These are phyloP conservation scores for Oryza coarctata DNA, from an alignment of 176 grass and related monocot genomes.

Conservation along the genomic window DNA sequence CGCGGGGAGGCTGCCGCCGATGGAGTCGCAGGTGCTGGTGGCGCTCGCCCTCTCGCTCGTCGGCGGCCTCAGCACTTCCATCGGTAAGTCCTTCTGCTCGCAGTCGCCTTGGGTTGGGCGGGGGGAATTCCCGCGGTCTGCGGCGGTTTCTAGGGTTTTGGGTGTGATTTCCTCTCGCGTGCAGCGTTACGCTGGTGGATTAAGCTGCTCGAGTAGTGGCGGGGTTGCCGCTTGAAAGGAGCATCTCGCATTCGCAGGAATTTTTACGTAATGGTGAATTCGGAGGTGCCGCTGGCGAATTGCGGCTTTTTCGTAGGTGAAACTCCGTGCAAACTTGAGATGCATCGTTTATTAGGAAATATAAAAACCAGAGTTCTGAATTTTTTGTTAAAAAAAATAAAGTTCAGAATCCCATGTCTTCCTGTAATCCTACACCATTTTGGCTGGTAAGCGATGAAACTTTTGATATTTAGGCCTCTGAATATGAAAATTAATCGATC, in stretches of 20 bases:
- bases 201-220: neutral
- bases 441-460: neutral
- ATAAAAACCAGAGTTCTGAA: neutral
- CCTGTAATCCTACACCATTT: neutral
- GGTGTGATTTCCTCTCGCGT: neutral
- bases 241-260: neutral
- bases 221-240: neutral
- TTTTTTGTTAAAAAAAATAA: neutral
- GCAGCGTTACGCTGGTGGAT: neutral
- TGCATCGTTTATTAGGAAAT: neutral
- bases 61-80: slow-evolving; percentile 83
- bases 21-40: slow-evolving; percentile 71
- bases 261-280: neutral
- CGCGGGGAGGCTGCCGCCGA: neutral
- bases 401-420: neutral
- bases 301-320: neutral
- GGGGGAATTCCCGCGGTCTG: neutral
- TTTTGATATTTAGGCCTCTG: neutral
- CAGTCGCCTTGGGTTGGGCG: too few relatives aligned
- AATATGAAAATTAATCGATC: neutral
- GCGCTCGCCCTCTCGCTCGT: slow-evolving; percentile 79
- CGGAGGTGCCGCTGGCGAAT: neutral
- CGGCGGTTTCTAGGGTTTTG: neutral
- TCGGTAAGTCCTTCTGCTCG: slow-evolving; percentile 42
- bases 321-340: neutral